phyloP scores from a whole-genome alignment of 768 basidiomycete genomes.

The Pisolithus tinctorius region DNA sequence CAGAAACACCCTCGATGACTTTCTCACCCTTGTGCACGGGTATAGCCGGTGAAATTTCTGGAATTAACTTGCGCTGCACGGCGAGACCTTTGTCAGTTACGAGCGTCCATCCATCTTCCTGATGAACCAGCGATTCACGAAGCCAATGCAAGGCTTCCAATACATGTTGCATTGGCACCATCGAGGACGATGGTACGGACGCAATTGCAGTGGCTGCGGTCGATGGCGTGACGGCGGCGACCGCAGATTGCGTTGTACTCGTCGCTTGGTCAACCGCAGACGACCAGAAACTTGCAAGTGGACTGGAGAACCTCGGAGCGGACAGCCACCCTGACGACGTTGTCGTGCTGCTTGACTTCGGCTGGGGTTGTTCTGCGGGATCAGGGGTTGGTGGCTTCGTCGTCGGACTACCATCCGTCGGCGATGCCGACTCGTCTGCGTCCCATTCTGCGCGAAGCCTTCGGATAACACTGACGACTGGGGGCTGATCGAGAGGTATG shows the following conservation, averaged over 20 bases:
- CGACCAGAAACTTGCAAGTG: constrained; percentile 66
- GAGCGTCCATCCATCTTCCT: constrained; percentile 64
- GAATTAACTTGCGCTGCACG: constrained; percentile 67
- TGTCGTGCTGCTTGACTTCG: constrained; percentile 5
- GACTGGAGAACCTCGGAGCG: constrained; percentile 61
- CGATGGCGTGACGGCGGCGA: constrained; percentile 66
- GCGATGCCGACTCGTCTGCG: constrained; percentile 34
- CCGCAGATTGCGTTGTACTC: constrained; percentile 67
- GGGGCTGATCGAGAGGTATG: constrained; percentile 91
- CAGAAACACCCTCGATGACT: constrained; percentile 89
- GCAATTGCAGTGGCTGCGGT: constrained; percentile 32
- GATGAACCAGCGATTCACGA: constrained; percentile 58
- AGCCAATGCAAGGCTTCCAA: constrained; percentile 79
- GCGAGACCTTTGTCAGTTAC: constrained; percentile 72
- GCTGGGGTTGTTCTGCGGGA: constrained; percentile 9
- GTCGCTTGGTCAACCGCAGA: constrained; percentile 70
- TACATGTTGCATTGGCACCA: constrained; percentile 72
- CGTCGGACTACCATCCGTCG: constrained; percentile 11
- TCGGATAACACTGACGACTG: constrained; percentile 65
- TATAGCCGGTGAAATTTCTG: constrained; percentile 71
- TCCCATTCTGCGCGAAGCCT: constrained; percentile 70
- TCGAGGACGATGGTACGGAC: constrained; percentile 44
- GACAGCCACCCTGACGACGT: constrained; percentile 41
- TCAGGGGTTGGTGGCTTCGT: constrained; percentile 10
- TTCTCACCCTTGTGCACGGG: constrained; percentile 85